Conservation (phyloP, 257 asterid genomes). For the Solanum habrochaites region DNA sequence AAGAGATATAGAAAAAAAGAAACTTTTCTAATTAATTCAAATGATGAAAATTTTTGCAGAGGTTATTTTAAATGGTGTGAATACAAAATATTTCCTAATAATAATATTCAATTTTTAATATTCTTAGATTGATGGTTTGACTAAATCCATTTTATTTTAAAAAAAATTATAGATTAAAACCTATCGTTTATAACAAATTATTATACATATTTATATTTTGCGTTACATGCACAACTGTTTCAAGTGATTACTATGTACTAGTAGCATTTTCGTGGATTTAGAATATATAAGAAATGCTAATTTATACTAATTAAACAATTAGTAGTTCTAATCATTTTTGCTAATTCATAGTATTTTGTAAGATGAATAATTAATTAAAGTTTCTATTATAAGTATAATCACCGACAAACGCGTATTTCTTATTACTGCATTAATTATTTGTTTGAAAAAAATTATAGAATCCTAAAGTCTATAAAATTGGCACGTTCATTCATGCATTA, state of each 20-base stretch:
- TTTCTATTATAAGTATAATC: conserved; percentile 15
- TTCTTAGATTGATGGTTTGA: neutral
- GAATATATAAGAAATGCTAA: neutral
- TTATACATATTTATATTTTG: no score
- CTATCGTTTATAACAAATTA: no score
- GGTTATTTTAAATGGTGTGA: no score
- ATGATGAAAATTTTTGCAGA: no score
- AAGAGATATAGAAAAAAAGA: no score
- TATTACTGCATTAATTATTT: neutral
- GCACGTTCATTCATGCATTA: neutral
- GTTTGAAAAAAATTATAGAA: neutral
- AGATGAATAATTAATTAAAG: neutral
- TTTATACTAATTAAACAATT: neutral
- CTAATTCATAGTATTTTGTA: neutral
- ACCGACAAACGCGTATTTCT: conserved; percentile 40
- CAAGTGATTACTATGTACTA: neutral
- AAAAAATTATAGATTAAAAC: neutral
- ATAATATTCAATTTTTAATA: neutral
- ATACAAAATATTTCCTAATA: neutral
- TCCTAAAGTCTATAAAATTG: conserved; percentile 13
- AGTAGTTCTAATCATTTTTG: neutral
- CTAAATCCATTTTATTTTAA: neutral
- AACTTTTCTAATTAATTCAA: no score
- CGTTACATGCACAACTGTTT: no score
- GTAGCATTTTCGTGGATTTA: neutral